Base-by-base conservation (phyloP, 1,284 basidiomycete species). In the Golubevia sp. region DNA sequence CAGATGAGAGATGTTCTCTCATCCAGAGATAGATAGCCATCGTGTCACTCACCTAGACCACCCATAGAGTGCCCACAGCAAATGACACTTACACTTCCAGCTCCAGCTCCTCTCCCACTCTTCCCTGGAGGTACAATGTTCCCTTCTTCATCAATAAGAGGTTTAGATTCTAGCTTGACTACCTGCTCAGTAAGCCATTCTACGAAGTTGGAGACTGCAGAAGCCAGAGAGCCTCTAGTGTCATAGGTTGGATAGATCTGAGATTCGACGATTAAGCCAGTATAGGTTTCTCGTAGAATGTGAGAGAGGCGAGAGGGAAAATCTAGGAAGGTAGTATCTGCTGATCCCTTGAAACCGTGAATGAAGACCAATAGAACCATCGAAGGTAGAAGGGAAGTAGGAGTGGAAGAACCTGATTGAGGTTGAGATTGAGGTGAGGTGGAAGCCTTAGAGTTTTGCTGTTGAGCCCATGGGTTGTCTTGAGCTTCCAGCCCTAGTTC, bases 161-260 rank as follows among this genome's bases (percentile, higher is more conserved):
- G 77, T 50, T 76, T 71, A 30, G 89, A 76, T 77, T 95, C 94
- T 81, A 96, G 85, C 67, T 92, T 90, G 54, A 94, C 93, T 76
- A 91, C 92, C 8, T 93, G 95, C 89, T 91, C 63, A 44, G 30
- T 68, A 21, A 70, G 49, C 71, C 63, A 72, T 30, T 62, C 71
- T 24, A 63, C 59, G 50, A 75, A 71, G 15, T 30, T 56, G 30
- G 72, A 68, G 3, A 77, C 68, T 7, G 79, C 75, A 21, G 63
- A 57, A 8, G 68, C 58, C 7, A 79, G 64, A 38, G 70, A 71
- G 49, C 77, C 76, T 20, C 86, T 72, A 63, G 91, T 93, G 86
- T 97, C 92, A 76, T 97, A 97, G 2, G 90, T 90, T 26, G 94
- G 94, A 80, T 97, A 97, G 4, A 94, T 87, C 13, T 90, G 84